Evolutionary conservation across 352 stramenopile genomes (phyloP).

Genomic region (Phytopythium litorale): DNA sequence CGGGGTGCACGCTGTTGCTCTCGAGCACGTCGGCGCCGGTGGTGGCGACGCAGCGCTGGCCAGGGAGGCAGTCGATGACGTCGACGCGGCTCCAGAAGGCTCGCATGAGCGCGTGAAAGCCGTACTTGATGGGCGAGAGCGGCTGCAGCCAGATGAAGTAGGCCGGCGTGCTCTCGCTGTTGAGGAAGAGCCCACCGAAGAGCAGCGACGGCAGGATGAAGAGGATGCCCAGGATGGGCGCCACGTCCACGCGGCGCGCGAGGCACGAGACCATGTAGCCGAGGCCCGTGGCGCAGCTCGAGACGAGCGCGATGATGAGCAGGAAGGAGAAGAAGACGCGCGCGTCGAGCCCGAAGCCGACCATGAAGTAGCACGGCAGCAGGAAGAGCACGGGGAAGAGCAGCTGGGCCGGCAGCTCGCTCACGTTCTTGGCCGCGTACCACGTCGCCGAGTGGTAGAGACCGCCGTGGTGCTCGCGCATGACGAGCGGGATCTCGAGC

Average conservation of each 20-base stretch:
- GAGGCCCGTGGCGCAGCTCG: conserved; percentile 16
- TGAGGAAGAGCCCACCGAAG: conserved; percentile 33
- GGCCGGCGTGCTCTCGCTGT: conserved; percentile 22
- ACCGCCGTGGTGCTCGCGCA: conserved; percentile 28
- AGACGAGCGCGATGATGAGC: conserved; percentile 21
- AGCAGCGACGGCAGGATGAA: conserved; percentile 31
- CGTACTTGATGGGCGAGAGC: conserved; percentile 37
- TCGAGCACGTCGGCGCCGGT: conserved; percentile 25
- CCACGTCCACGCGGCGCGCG: conserved; percentile 19
- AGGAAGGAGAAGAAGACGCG: conserved; percentile 33
- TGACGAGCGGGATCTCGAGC: conserved; percentile 31
- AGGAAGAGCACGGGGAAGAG: conserved; percentile 29
- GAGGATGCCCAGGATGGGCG: conserved; percentile 24
- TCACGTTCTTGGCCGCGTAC: conserved; percentile 40
- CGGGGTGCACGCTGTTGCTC: conserved; percentile 17
- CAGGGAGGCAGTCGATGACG: conserved; percentile 18
- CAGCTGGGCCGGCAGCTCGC: conserved; percentile 29
- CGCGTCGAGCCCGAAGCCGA: conserved; percentile 27
- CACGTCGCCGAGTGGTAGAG: conserved; percentile 31
- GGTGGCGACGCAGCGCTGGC: conserved; percentile 13
- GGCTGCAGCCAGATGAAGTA: conserved; percentile 35
- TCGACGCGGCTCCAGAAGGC: conserved; percentile 24
- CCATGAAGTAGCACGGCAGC: conserved; percentile 33
- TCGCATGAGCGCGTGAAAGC: conserved; percentile 31
- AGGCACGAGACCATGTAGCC: conserved; percentile 35